Percentiles rank a stretch among this genome's conserved stretches.
Evolutionary conservation across 1,139 yeast species (phyloP).

Genomic region (Tardiomyces blankii): DNA sequence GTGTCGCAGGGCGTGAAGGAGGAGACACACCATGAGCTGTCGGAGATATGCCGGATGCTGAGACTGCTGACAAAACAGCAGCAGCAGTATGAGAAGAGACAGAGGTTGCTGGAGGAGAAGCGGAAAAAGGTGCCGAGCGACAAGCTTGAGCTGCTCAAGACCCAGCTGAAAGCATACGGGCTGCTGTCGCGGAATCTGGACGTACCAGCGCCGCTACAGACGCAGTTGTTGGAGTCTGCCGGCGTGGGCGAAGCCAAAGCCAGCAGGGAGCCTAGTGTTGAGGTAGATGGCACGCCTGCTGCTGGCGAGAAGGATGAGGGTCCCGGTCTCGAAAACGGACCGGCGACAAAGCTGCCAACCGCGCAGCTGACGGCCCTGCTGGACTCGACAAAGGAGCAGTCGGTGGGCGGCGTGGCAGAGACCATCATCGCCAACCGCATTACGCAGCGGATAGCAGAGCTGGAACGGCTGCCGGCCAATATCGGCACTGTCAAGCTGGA

Average conservation of each 20-base stretch:
- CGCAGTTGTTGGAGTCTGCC: slow-evolving; percentile 27
- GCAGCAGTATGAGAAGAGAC: slow-evolving; percentile 26
- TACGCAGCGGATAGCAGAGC: slow-evolving; percentile 58
- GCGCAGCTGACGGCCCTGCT: not conserved
- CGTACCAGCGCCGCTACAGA: slow-evolving; percentile 40
- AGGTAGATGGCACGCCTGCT: no score
- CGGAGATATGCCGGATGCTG: slow-evolving; percentile 24
- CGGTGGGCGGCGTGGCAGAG: slow-evolving; percentile 24
- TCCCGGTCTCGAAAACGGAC: not conserved
- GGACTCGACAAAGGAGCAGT: not conserved
- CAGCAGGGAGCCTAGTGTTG: not conserved
- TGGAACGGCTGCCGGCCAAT: slow-evolving; percentile 69
- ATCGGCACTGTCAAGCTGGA: slow-evolving; percentile 47
- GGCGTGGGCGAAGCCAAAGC: slow-evolving; percentile 10
- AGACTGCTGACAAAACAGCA: slow-evolving; percentile 24
- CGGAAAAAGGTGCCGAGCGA: slow-evolving; percentile 4
- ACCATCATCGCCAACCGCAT: slow-evolving; percentile 32
- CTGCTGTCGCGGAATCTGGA: slow-evolving; percentile 68
- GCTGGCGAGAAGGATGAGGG: no score
- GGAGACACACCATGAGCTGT: slow-evolving; percentile 24
- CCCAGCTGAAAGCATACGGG: slow-evolving; percentile 69
- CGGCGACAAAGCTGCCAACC: not conserved
- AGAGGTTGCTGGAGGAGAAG: slow-evolving; percentile 16
- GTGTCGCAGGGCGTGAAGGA: slow-evolving; percentile 25
- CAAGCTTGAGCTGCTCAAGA: slow-evolving; percentile 17